Percentiles rank a stretch among this genome's conserved stretches.
These are phyloP conservation scores for Fusarium pseudoanthophilum DNA, from an alignment of 2,329 filamentous ascomycete species.

Conservation along the genomic window DNA sequence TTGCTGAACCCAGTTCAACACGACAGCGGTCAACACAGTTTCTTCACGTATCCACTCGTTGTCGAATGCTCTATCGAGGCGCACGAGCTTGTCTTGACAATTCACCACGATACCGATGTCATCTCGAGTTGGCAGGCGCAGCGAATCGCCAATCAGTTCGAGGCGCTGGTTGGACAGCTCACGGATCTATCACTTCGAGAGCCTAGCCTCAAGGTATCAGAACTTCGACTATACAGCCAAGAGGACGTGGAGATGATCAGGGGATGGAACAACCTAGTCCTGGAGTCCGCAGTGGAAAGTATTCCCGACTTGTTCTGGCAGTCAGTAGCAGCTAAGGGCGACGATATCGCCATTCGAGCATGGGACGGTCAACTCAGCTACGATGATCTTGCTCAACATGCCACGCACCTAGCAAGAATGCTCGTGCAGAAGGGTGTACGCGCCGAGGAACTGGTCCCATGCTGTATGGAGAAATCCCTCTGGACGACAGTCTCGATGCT, in stretches of 20 bases:
- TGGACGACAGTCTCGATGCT: conserved; percentile 42
- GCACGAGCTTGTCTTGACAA: conserved; percentile 2
- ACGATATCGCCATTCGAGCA: conserved; percentile 14
- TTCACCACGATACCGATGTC: conserved; percentile 22
- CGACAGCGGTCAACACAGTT: conserved; percentile 7
- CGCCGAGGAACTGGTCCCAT: conserved; percentile 14
- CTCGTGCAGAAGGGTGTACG: background rate
- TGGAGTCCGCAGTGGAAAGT: background rate
- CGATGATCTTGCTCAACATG: conserved; percentile 4
- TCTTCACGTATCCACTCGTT: conserved; percentile 43
- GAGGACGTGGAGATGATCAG: conserved; percentile 26
- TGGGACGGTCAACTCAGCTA: conserved; percentile 40
- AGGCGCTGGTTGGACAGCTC: conserved; percentile 27
- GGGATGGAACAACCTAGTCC: conserved; percentile 7
- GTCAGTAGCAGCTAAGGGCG: background rate
- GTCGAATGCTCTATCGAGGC: conserved; percentile 32
- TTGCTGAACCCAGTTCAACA: conserved; percentile 14
- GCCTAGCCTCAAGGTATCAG: conserved; percentile 5
- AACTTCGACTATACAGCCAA: conserved; percentile 17
- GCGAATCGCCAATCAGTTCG: conserved; percentile 31
- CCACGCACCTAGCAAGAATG: background rate
- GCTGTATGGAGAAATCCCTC: conserved; percentile 41
- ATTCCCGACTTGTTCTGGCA: conserved; percentile 23
- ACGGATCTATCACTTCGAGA: conserved; percentile 3
- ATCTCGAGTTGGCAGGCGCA: conserved; percentile 26